These are phyloP conservation scores for Penicillium lagena DNA, from an alignment of 495 filamentous ascomycete genomes.

Conservation along the genomic window DNA sequence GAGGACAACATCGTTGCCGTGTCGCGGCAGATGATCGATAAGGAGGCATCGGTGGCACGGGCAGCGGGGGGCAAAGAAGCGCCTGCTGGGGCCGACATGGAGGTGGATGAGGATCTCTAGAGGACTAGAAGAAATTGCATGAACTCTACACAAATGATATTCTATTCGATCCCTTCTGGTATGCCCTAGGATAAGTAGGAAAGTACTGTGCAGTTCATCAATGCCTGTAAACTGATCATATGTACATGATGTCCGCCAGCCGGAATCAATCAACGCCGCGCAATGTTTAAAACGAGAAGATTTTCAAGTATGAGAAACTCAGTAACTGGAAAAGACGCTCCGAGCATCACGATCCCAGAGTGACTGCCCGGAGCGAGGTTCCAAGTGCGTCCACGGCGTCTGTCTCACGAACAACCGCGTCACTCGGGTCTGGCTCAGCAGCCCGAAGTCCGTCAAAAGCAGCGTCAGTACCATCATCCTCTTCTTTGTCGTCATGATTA, in stretches of 20 bases:
- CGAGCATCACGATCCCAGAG: conserved; percentile 1
- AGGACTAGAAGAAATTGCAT: conserved; percentile 14
- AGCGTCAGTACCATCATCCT: conserved; percentile 4
- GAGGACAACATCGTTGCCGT: conserved; percentile 98
- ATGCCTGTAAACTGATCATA: not conserved
- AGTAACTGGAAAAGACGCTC: no score
- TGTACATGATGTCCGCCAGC: not conserved
- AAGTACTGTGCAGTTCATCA: conserved; percentile 1
- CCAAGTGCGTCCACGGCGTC: conserved; percentile 10
- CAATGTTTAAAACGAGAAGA: conserved; percentile 3
- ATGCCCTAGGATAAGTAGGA: not conserved
- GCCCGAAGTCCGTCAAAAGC: conserved; percentile 11
- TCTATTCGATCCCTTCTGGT: conserved; percentile 4
- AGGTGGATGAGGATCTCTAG: conserved; percentile 54
- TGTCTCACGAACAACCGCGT: conserved; percentile 3
- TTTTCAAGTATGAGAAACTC: no score
- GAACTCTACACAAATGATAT: conserved; percentile 15
- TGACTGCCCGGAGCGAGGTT: conserved; percentile 9
- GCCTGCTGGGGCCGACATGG: conserved; percentile 50
- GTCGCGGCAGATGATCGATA: conserved; percentile 97
- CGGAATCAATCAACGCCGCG: conserved; percentile 6
- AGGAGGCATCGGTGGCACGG: conserved; percentile 74
- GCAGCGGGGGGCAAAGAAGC: conserved; percentile 43
- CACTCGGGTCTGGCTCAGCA: conserved; percentile 5
- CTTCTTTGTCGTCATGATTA: conserved; percentile 10